Conservation (phyloP, 2,329 filamentous ascomycete genomes). For the Zarea fungicola region DNA sequence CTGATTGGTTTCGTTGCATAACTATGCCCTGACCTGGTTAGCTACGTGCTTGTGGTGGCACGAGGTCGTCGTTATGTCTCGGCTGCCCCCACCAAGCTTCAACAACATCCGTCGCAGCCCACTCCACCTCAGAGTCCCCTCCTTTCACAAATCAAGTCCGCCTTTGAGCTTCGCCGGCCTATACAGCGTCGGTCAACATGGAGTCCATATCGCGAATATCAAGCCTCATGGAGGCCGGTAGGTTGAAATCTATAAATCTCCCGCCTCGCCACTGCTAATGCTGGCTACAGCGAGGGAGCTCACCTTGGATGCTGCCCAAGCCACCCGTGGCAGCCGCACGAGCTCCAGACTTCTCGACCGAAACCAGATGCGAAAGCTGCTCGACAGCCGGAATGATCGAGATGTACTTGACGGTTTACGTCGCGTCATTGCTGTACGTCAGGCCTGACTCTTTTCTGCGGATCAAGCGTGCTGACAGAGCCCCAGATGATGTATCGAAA, state of each 20-base stretch:
- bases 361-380: slow-evolving; percentile 86
- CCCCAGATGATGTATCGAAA: slow-evolving; percentile 88
- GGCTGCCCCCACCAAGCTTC: slow-evolving; percentile 2
- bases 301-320: slow-evolving; percentile 92
- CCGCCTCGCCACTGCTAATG: slow-evolving; percentile 16
- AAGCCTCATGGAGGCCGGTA: slow-evolving; percentile 90
- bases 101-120: not conserved
- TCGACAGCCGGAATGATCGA: slow-evolving; percentile 89
- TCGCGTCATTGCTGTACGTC: slow-evolving; percentile 76
- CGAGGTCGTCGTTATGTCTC: not conserved
- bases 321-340: slow-evolving; percentile 63
- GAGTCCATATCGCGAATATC: slow-evolving; percentile 95
- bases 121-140: slow-evolving; percentile 5
- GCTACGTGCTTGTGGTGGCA: not conserved
- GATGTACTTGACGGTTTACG: slow-evolving; percentile 90
- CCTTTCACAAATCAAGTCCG: not conserved
- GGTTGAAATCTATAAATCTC: slow-evolving; percentile 22
- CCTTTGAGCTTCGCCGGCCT: slow-evolving; percentile 4
- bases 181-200: slow-evolving; percentile 48
- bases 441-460: slow-evolving; percentile 4
- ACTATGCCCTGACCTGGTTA: no score
- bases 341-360: slow-evolving; percentile 63
- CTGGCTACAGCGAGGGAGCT: slow-evolving; percentile 74
- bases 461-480: slow-evolving; percentile 1
- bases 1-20: no score